These are phyloP conservation scores for Sarcomyxa edulis DNA, from an alignment of 768 basidiomycete genomes.

Conservation along the genomic window DNA sequence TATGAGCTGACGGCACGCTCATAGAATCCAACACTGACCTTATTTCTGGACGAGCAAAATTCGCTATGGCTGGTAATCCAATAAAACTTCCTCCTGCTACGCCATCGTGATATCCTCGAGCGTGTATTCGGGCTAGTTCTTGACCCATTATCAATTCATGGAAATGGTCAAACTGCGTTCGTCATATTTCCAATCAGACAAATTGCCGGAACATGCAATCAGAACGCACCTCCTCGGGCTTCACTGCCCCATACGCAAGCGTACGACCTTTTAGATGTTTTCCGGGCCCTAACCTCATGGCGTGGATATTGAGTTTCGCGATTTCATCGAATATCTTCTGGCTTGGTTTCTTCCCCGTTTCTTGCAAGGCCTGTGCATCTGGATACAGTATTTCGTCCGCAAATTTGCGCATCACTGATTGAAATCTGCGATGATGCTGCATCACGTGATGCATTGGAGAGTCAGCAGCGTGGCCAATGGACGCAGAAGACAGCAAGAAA, in stretches of 20 bases:
- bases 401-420: constrained; percentile 63
- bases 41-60: constrained; percentile 32
- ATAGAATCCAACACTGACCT: too few relatives aligned
- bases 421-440: constrained; percentile 61
- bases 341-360: constrained; percentile 81
- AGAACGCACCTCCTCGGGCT: constrained; percentile 58
- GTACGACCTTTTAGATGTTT: constrained; percentile 82
- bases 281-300: constrained; percentile 93
- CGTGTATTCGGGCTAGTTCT: constrained; percentile 50
- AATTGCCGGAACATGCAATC: background rate
- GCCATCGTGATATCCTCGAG: constrained; percentile 68
- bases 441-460: too few relatives aligned
- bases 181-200: background rate
- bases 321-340: constrained; percentile 78
- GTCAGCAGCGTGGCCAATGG: too few relatives aligned
- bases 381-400: constrained; percentile 65
- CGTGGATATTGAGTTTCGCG: constrained; percentile 73
- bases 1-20: too few relatives aligned
- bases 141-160: constrained; percentile 67
- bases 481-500: too few relatives aligned
- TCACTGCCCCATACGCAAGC: constrained; percentile 79
- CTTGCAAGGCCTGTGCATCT: constrained; percentile 70
- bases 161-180: constrained; percentile 46
- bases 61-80: constrained; percentile 59
- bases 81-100: constrained; percentile 61